Base-by-base conservation (phyloP, 1,284 basidiomycete genomes). In the Pseudozyma hubeiensis region DNA sequence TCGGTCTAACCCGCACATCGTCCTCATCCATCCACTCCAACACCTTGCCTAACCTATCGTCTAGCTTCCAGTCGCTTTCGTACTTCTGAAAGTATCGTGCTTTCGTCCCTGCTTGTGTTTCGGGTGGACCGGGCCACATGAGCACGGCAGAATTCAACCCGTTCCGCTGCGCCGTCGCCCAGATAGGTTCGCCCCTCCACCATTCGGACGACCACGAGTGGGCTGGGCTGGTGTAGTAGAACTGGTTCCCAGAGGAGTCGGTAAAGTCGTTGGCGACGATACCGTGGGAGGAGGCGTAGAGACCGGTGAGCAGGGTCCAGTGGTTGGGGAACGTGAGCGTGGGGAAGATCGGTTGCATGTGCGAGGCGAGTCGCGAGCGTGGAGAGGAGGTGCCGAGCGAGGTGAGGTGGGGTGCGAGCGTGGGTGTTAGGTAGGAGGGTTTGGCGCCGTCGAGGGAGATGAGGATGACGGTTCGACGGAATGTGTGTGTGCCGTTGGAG, bases 231-330 rank as follows among this genome's bases (percentile, higher is more conserved):
- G 75, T 78, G 47, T 80, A 80, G 53, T 73, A 67, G 54, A 80
- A 80, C 48, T 65, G 57, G 30, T 46, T 4, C 3, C 64, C 49
- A 5, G 53, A 43, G 29, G 40, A 40, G 10, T 52, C 34, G 17
- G 60, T 94, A 81, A 97, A 97, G 78, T 93, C 92, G 81, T 97
- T 97, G 13, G 90, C 94, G 11, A 97, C 88, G 54, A 97, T 94
- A 6, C 94, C 94, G 81, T 94, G 90, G 0, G 76, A 70, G 4
- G 66, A 67, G 19, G 79, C 78, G 49, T 75, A 60, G 5, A 82
- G 64, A 6, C 81, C 81, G 89, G 92, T 68, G 63, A 85, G 58
- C n/a, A 85, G 56, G 0, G 77, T 60, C 79, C 80, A 84, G 65
- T 85, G 82, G 53, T 85, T 85, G 0, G 84, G 94, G 79, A 97